These are phyloP conservation scores for Helicostylum pulchrum DNA, from an alignment of 192 early-diverging fungal species.

Conservation along the genomic window DNA sequence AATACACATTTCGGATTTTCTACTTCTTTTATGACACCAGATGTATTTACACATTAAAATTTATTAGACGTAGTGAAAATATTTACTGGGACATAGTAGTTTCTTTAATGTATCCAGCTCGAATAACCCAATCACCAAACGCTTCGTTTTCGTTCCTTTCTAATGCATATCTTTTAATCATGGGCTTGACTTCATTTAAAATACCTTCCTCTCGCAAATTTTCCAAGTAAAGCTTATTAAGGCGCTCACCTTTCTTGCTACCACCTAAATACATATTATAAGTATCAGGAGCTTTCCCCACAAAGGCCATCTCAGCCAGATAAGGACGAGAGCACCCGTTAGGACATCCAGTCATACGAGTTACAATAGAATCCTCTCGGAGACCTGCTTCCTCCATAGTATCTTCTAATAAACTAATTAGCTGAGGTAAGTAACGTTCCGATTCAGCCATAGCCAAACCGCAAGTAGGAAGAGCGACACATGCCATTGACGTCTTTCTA, in stretches of 20 bases:
- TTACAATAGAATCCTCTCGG: constrained; percentile 81
- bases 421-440: constrained; percentile 85
- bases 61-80: constrained; percentile 56
- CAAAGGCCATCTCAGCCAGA: constrained; percentile 89
- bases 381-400: constrained; percentile 76
- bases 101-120: constrained; percentile 74
- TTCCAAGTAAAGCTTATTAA: constrained; percentile 91
- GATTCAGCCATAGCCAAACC: constrained; percentile 93
- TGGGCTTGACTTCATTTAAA: constrained; percentile 64
- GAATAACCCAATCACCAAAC: constrained; percentile 94
- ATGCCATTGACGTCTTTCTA: constrained; percentile 86
- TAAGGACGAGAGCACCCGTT: constrained; percentile 95
- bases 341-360: constrained; percentile 95
- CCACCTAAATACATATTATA: constrained; percentile 96
- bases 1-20: no score
- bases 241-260: constrained; percentile 73
- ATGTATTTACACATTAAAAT: no score
- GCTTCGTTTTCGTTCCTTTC: constrained; percentile 69
- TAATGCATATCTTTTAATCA: constrained; percentile 72
- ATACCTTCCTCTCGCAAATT: constrained; percentile 85
- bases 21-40: no score
- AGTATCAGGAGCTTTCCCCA: constrained; percentile 88
- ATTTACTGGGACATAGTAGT: constrained; percentile 62
- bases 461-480: constrained; percentile 90
- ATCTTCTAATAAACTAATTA: constrained; percentile 74